Evolutionary conservation across 2,329 filamentous ascomycete species (phyloP).

Genomic region (Didymella pomorum): DNA sequence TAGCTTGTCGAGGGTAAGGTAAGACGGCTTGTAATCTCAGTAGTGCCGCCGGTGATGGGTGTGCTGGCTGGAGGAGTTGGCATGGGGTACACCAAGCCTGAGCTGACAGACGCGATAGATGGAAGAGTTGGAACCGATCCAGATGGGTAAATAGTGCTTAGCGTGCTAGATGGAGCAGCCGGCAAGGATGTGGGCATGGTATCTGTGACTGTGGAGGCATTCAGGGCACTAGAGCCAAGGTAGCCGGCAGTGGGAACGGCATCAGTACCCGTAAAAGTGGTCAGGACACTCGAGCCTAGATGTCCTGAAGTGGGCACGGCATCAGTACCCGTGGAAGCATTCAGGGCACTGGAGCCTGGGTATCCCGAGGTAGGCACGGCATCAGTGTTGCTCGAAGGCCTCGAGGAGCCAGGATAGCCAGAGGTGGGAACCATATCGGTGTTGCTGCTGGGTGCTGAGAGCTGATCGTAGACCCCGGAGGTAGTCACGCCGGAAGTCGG

Average conservation of each 20-base stretch:
- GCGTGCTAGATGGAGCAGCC: not conserved
- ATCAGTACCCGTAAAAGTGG: slow-evolving; percentile 1
- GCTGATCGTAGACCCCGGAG: slow-evolving; percentile 12
- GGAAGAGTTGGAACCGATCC: slow-evolving; percentile 1
- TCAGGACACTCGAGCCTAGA: not conserved
- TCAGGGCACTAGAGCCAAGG: not conserved
- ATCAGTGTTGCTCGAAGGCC: slow-evolving; percentile 8
- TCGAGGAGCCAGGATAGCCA: not conserved
- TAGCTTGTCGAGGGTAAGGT: slow-evolving; percentile 34
- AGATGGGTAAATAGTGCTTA: not conserved
- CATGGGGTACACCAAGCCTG: slow-evolving; percentile 19
- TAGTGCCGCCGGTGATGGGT: slow-evolving; percentile 29
- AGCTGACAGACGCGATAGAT: slow-evolving; percentile 19
- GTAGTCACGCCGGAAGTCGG: slow-evolving; percentile 8
- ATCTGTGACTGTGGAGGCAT: slow-evolving; percentile 9
- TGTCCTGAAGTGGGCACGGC: not conserved
- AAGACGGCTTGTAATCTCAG: slow-evolving; percentile 37
- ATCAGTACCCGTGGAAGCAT: not conserved
- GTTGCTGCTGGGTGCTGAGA: slow-evolving; percentile 12
- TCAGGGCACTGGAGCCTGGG: not conserved
- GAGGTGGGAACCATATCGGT: slow-evolving; percentile 19
- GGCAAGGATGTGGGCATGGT: slow-evolving; percentile 11
- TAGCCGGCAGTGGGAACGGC: slow-evolving; percentile 12
- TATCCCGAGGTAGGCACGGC: slow-evolving; percentile 7
- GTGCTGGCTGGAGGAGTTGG: slow-evolving; percentile 23